Percentiles rank a stretch among this genome's conserved stretches.
Evolutionary conservation across 768 basidiomycete genomes (phyloP).

Genomic region (Podaxis pistillaris): DNA sequence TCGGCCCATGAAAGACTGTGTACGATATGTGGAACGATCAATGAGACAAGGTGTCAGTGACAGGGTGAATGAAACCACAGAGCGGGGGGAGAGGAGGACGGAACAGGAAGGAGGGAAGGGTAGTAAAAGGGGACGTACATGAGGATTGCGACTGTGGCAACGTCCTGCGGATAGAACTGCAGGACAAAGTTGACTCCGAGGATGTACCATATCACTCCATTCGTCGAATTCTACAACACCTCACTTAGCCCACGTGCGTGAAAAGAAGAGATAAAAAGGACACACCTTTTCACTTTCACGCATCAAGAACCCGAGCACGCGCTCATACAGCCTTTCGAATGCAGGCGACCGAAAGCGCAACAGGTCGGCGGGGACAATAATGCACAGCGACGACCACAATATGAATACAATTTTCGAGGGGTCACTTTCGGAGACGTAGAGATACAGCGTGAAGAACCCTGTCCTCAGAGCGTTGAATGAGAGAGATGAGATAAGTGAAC

Average conservation of each 20-base stretch:
- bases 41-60: constrained; percentile 8
- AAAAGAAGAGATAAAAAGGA: neutral
- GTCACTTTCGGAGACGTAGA: constrained; percentile 53
- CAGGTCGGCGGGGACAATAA: constrained; percentile 74
- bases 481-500: constrained; percentile 6
- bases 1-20: constrained; percentile 95
- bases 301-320: constrained; percentile 79
- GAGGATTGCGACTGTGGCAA: constrained; percentile 86
- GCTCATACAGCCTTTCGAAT: constrained; percentile 73
- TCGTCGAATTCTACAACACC: constrained; percentile 54
- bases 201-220: constrained; percentile 92
- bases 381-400: constrained; percentile 62
- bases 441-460: constrained; percentile 44
- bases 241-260: constrained; percentile 4
- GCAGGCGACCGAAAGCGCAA: constrained; percentile 63
- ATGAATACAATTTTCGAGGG: constrained; percentile 58
- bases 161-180: constrained; percentile 74
- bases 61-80: neutral
- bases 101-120: neutral
- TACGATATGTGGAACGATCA: neutral
- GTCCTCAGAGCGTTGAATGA: constrained; percentile 5
- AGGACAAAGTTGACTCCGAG: constrained; percentile 81
- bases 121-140: constrained; percentile 55
- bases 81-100: neutral
- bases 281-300: constrained; percentile 80